Conservation (phyloP, 441 rosid genomes). For the Aquilaria agallochum region DNA sequence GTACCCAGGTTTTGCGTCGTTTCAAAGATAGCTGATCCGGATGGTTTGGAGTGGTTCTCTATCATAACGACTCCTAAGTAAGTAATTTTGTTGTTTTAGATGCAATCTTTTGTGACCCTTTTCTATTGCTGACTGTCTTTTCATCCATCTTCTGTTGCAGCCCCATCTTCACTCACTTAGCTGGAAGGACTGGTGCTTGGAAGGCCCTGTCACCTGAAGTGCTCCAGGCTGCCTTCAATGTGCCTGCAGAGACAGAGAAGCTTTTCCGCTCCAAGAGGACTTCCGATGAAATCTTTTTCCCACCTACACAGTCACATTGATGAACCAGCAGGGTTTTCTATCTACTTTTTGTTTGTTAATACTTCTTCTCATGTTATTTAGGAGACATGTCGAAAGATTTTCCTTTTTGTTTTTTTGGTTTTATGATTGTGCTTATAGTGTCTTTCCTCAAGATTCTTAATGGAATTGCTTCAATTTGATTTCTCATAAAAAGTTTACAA, state of each 20-base stretch:
- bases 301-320: slow-evolving; percentile 50
- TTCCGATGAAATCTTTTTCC: slow-evolving; percentile 71
- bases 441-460: too few species aligned
- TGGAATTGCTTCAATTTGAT: too few species aligned
- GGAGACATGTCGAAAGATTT: too few species aligned
- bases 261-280: slow-evolving; percentile 65
- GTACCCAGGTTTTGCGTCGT: slow-evolving; percentile 89
- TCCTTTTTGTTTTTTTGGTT: too few species aligned
- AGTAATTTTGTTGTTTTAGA: slow-evolving; percentile 8
- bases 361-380: too few species aligned
- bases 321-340: background rate
- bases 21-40: slow-evolving; percentile 69
- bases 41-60: slow-evolving; percentile 82
- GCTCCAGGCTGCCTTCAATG: slow-evolving; percentile 67
- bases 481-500: too few species aligned
- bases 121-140: background rate
- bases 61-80: slow-evolving; percentile 88
- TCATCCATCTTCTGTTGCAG: slow-evolving; percentile 24
- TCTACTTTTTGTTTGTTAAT: too few species aligned
- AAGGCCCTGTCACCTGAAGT: slow-evolving; percentile 80
- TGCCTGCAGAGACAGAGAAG: slow-evolving; percentile 47
- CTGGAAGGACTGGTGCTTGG: slow-evolving; percentile 76
- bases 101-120: background rate
- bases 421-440: too few species aligned
- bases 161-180: slow-evolving; percentile 84